Evolutionary conservation across 768 basidiomycete species (phyloP), one percentile per base, ranked within the genome.

Genomic region (Pleurotus sapidus): DNA sequence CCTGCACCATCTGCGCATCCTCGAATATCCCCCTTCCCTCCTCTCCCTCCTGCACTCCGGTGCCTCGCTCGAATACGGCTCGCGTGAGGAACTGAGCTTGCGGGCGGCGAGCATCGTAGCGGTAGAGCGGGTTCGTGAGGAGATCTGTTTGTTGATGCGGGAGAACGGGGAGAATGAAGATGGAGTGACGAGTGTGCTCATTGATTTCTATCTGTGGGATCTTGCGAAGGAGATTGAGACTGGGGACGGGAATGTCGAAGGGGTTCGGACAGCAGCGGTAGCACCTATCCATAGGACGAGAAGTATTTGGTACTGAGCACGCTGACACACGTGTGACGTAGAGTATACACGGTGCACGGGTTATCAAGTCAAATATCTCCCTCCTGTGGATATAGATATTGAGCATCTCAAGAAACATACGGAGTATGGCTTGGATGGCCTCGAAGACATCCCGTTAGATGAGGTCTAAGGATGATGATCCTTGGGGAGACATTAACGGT

Each of bases 141-240:
- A 83, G 61, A 88, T 93, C 55, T 51, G 76, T 39, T 61, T 63
- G n/a, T 49, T 77, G 17, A 72, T 72, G 18, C 62, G 57, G 55
- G 64, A 59, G 48, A 68, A 51, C 42, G 66, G 65, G 14, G 59
- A 61, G 7, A 63, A 58, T 11, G 67, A 67, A 30, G 70, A 69
- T 34, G 62, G 63, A 46, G 72, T 91, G 39, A 88, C 82, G 66
- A 91, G 89, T 61, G 93, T 94, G 46, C 64, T 96, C 59, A 89
- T 93, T 50, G 94, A 97, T 66, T 93, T 97, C 65, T 95, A 90
- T 72, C 71, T 95, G 9, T 96, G 93, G 92, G 93, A 95, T 67
- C 67, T 93, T 58, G 90, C 88, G 27, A 92, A 93, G 70, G 79
- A 78, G 61, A 72, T 93, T 3, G 91, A 93, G 69, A 70, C 58